Evolutionary conservation across 306 rosid genomes (phyloP).

Genomic region (Mimosa pudica): DNA sequence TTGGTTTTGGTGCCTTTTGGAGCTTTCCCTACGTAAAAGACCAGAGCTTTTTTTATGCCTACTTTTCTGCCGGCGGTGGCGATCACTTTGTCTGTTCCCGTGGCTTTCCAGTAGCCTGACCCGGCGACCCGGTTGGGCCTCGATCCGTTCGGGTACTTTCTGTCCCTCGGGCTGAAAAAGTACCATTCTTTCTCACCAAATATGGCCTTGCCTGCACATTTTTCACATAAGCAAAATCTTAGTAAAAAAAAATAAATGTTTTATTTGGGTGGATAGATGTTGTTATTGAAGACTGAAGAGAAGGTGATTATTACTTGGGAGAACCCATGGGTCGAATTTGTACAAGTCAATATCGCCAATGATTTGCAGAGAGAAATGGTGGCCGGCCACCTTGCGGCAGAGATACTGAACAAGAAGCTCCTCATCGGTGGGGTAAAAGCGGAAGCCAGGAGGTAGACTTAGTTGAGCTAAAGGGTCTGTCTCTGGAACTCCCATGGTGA

Average conservation of each 20-base stretch:
- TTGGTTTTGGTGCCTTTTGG: slow-evolving; percentile 93
- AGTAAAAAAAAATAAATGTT: neutral
- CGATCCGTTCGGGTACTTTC: slow-evolving; percentile 90
- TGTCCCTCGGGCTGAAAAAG: slow-evolving; percentile 83
- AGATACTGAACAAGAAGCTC: slow-evolving; percentile 91
- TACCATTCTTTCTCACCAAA: slow-evolving; percentile 98
- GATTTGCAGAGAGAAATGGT: slow-evolving; percentile 70
- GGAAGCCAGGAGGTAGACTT: slow-evolving; percentile 85
- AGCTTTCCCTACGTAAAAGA: slow-evolving; percentile 90
- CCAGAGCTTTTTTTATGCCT: slow-evolving; percentile 91
- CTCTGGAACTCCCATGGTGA: slow-evolving; percentile 64
- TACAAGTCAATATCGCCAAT: slow-evolving; percentile 83
- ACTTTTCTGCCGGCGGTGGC: slow-evolving; percentile 75
- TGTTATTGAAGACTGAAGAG: neutral
- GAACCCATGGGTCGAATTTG: slow-evolving; percentile 90
- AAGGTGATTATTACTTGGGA: slow-evolving; percentile 61
- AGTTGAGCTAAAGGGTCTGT: slow-evolving; percentile 72
- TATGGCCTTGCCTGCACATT: slow-evolving; percentile 64
- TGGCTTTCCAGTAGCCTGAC: slow-evolving; percentile 95
- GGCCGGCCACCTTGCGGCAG: slow-evolving; percentile 91
- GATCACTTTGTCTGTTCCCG: slow-evolving; percentile 84
- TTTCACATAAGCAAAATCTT: neutral
- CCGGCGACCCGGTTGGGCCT: slow-evolving; percentile 97
- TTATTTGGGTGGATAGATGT: neutral
- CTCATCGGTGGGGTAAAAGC: slow-evolving; percentile 88